Base-by-base conservation (phyloP, 805 yeast species). In the Barnettozyma sp. region DNA sequence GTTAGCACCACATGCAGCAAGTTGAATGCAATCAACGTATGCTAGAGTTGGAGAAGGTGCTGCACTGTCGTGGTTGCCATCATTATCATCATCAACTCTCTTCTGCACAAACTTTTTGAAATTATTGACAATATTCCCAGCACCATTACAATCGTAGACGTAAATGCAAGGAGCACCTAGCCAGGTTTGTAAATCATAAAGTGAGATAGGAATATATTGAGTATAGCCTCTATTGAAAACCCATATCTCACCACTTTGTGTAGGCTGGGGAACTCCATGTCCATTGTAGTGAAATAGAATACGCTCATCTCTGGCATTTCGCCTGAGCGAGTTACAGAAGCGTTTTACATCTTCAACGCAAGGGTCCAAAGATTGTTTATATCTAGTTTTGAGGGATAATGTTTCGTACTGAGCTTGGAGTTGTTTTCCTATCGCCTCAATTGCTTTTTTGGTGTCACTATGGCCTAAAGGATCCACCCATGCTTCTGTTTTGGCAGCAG, bases 231-330 rank as follows among this genome's bases (percentile, higher is more conserved):
- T 68, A 58, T 92, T 92, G 64, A 92, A 92, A 9, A 92, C 97
- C 98, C 98, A 92, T 19, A 92, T 85, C 54, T 92, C 98, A 17
- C 98, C 98, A 30, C 88, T 76, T 23, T 86, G 78, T 0, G 98
- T 92, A 0, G 98, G 97, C 50, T 86, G 86, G 0, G 98, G 98
- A 2, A 92, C 98, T 17, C 98, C 98, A 55, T 92, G 98, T 6
- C 98, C 98, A 50, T 92, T 92, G 57, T 92, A 92, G 56, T 92
- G 97, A 57, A 92, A 90, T 36, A 92, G 58, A 8, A 90, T 82
- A 41, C 98, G 69, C 55, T 90, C 97, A 43, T 90, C 97, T 52
- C 88, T 85, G 3, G 97, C 94, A 39, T 82, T 82, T 38, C 97
- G 70, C 46, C 98, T 68, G 41, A 92, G 63, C 1, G 94, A 82